phyloP scores from a whole-genome alignment of 345 rosid species.

The Pugionium dolabratum region DNA sequence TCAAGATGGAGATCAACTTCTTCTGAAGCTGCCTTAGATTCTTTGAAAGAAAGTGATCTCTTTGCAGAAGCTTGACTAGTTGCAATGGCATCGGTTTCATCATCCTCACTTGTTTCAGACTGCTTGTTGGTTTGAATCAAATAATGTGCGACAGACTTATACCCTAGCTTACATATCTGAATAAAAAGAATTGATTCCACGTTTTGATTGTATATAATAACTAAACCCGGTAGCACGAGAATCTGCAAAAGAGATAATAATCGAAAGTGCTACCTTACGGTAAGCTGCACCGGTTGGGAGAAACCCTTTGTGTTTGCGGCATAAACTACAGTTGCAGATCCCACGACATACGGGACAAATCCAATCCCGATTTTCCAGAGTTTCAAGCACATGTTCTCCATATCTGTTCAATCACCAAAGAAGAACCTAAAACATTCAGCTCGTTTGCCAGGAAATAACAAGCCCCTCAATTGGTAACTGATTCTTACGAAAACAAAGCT shows the following conservation, averaged over 20 bases:
- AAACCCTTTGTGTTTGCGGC: constrained; percentile 81
- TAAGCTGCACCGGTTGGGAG: constrained; percentile 73
- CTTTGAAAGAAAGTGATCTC: constrained; percentile 59
- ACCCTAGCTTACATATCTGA: constrained; percentile 70
- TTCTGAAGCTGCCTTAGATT: constrained; percentile 31
- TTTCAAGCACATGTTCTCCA: constrained; percentile 93
- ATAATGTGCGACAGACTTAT: constrained; percentile 93
- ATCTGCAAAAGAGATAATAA: background rate
- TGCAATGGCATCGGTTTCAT: constrained; percentile 29
- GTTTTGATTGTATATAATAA: background rate
- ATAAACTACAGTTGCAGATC: constrained; percentile 93
- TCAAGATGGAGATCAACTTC: constrained; percentile 21
- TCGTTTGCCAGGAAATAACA: constrained; percentile 5
- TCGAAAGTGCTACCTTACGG: constrained; percentile 52
- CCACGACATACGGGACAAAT: constrained; percentile 82
- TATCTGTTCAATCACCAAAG: constrained; percentile 51
- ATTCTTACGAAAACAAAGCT: background rate
- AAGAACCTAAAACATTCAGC: background rate
- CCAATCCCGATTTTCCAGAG: constrained; percentile 78
- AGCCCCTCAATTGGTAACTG: background rate
- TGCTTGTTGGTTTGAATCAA: constrained; percentile 63
- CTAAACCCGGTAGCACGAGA: background rate
- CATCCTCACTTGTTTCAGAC: constrained; percentile 39
- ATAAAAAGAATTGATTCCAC: constrained; percentile 1
- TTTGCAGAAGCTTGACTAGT: constrained; percentile 54